These are phyloP conservation scores for Starmerella bacillaris DNA, from an alignment of 805 yeast genomes.

Conservation along the genomic window DNA sequence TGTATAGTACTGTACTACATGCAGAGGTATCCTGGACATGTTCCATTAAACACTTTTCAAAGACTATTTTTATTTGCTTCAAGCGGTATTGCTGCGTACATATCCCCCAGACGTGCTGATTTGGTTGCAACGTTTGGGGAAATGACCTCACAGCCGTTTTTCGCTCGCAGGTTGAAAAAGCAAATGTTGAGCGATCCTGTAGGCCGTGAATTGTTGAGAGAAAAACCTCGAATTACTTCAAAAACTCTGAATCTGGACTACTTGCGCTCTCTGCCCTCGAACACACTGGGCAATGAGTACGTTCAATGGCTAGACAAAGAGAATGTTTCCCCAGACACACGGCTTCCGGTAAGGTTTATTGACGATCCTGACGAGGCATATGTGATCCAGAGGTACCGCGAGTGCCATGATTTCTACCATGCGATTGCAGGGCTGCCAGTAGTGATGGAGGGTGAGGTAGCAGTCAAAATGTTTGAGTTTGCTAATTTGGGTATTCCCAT, in stretches of 20 bases:
- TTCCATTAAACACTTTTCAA: slow-evolving; percentile 52
- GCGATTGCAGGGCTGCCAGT: slow-evolving; percentile 81
- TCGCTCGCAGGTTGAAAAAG: slow-evolving; percentile 42
- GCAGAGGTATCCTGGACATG: slow-evolving; percentile 19
- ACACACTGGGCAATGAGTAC: slow-evolving; percentile 65
- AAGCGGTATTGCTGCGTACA: slow-evolving; percentile 57
- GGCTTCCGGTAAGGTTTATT: slow-evolving; percentile 73
- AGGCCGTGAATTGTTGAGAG: slow-evolving; percentile 63
- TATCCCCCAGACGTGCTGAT: slow-evolving; percentile 27
- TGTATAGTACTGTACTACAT: slow-evolving; percentile 2
- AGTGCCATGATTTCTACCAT: slow-evolving; percentile 93
- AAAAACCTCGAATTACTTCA: slow-evolving; percentile 69
- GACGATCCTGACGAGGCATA: slow-evolving; percentile 82
- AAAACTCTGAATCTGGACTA: slow-evolving; percentile 45
- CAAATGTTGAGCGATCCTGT: slow-evolving; percentile 58
- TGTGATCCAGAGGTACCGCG: slow-evolving; percentile 84
- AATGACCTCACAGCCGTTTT: slow-evolving; percentile 58
- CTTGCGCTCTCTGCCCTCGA: slow-evolving; percentile 41
- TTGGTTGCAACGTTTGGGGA: slow-evolving; percentile 46
- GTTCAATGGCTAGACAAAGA: slow-evolving; percentile 67
- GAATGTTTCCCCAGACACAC: slow-evolving; percentile 83
- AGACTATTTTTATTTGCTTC: slow-evolving; percentile 45
- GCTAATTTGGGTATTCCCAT: slow-evolving; percentile 85
- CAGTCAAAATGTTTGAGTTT: slow-evolving; percentile 80
- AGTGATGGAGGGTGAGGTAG: slow-evolving; percentile 88